A percentile compares a stretch with the other conserved stretches of the same genome.
Conservation (phyloP, 306 rosid genomes). For the Vachellia collinsii region DNA sequence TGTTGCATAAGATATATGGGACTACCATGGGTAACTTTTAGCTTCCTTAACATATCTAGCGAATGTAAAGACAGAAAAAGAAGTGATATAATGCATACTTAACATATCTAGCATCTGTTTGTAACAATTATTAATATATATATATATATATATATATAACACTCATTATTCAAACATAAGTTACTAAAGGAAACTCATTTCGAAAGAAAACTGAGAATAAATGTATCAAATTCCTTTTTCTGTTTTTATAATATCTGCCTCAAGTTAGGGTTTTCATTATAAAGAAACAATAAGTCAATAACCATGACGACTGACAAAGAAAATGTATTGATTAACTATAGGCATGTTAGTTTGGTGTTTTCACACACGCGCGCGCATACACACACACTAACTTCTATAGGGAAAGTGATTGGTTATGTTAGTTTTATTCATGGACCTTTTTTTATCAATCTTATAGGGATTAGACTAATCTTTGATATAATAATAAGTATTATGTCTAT, state of each 20-base stretch:
- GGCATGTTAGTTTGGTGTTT: background rate
- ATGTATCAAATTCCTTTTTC: background rate
- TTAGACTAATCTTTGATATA: background rate
- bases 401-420: background rate
- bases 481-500: too few relatives aligned
- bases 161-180: background rate
- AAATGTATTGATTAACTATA: background rate
- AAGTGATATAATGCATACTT: background rate
- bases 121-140: too few relatives aligned
- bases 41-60: background rate
- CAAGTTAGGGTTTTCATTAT: background rate
- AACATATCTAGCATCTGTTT: background rate
- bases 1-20: background rate
- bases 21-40: background rate
- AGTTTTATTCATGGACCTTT: background rate
- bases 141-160: too few relatives aligned
- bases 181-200: too few relatives aligned
- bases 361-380: too few relatives aligned
- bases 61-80: background rate
- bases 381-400: background rate
- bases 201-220: background rate
- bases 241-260: background rate
- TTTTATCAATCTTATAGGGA: background rate
- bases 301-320: background rate
- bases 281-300: background rate